Conservation (phyloP, 495 filamentous ascomycete species). For the Penicillium samsonianum region DNA sequence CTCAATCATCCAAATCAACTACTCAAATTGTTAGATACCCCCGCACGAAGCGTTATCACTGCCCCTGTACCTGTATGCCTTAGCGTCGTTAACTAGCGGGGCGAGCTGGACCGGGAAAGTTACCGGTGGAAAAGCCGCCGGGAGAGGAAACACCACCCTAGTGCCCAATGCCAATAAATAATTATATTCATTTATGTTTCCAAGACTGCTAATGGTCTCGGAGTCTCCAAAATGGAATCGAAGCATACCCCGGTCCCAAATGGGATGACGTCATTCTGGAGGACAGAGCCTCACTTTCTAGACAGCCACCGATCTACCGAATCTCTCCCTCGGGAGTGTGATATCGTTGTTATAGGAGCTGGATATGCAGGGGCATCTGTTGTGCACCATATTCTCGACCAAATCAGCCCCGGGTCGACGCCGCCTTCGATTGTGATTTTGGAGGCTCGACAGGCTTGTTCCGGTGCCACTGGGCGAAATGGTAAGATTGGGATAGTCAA, state of each 20-base stretch:
- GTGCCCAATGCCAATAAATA: neutral
- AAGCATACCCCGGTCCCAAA: conserved; percentile 40
- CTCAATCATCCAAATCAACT: neutral
- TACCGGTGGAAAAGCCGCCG: conserved; percentile 10
- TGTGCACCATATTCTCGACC: conserved; percentile 59
- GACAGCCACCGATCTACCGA: conserved; percentile 65
- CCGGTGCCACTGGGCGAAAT: conserved; percentile 73
- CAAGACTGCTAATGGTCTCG: neutral
- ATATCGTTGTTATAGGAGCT: conserved; percentile 71
- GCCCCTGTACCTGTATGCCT: neutral
- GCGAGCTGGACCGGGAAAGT: neutral
- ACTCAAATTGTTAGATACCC: neutral
- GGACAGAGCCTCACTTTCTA: conserved; percentile 50
- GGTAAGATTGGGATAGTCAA: conserved; percentile 21
- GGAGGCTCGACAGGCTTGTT: conserved; percentile 80
- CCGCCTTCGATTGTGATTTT: conserved; percentile 62
- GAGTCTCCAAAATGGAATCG: conserved; percentile 9
- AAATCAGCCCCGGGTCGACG: conserved; percentile 37
- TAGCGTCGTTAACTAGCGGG: neutral
- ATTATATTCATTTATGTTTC: neutral
- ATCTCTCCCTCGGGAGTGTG: conserved; percentile 58
- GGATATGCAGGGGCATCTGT: conserved; percentile 72
- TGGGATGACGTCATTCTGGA: conserved; percentile 75
- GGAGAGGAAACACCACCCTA: neutral
- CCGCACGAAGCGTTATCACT: neutral